Evolutionary conservation across 352 stramenopile genomes (phyloP), one percentile per base, ranked within the genome.

Genomic region (Pythium volutum): DNA sequence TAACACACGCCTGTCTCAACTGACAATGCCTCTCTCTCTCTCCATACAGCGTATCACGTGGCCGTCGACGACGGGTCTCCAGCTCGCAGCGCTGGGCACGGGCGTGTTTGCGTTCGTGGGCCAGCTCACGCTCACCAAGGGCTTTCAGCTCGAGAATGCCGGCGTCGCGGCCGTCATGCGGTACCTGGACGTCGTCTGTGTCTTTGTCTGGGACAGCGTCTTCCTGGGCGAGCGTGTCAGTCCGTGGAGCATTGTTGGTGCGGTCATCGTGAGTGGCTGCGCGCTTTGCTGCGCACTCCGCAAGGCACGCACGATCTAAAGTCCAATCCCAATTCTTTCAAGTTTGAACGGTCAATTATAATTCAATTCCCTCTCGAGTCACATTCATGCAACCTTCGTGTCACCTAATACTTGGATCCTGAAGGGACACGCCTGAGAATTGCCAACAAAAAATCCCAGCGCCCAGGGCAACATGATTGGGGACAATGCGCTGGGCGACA

Each of bases 91-190:
- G 33, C 34, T 84, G 6, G 77, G 68, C 26, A 79, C 66, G 1
- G 80, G 82, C 6, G 41, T 70, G 16, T 56, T 73, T 22, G 65
- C 62, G 1, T 93, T 89, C 41, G 20, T 83, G 11, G 79, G 77
- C 0, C 80, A 93, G 67, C 43, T 86, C 33, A 73, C 74, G 27
- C 68, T 93, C 34, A 90, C 83, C 11, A 74, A 77, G 36, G 83
- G 83, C 15, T 86, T 93, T 47, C 80, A 93, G 53, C 63, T 89
- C 6, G 83, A 89, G 46, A 82, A 87, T 50, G 76, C 74, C 9
- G 83, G 81, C 27, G 49, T 86, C 18, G 83, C 81, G 6, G 75
- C 81, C 2, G 77, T 86, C 25, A 89, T 89, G 80, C 74, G 81
- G 20, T 89, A 87, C 50, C 45, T 88, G 34, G 81, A 88, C 61